Base-by-base conservation (phyloP, 768 basidiomycete species). In the Kwoniella dendrophila region DNA sequence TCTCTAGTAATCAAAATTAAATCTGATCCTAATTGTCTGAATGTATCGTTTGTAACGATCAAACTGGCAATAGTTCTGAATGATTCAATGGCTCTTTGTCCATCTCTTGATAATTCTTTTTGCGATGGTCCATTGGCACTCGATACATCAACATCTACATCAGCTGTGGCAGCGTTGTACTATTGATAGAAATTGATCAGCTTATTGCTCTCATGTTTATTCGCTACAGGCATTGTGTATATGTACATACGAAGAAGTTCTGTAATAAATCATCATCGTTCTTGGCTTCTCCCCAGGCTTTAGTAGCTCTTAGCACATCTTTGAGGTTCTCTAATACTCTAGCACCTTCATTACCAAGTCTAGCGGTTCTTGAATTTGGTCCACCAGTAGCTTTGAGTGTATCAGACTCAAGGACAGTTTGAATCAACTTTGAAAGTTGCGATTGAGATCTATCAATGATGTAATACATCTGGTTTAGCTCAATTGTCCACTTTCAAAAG, bases 261-360 rank as follows among this genome's bases (percentile, higher is more conserved):
- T 79, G 79, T 38, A 77, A 57, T 48, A 79, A 38, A 62, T 78
- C 75, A 60, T 78, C 70, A 51, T 65, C 69, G 66, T 81, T 81
- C 76, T 81, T 81, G 49, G 71, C 77, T 33, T 80, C 67, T 34
- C 77, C 78, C 70, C 80, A 76, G 0, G 69, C 53, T 36, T 75
- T 73, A 58, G 75, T 36, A 14, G 75, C 68, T 48, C 65, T 59
- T 22, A 81, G 45, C 18, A 80, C 80, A 16, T 51, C 62, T 34
- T 79, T 70, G 62, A 68, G 45, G 22, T 76, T 66, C n/a, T 75
- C 64, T 33, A 81, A 63, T 29, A 81, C 73, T 33, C 75, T 56
- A 40, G 74, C 68, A 3, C 81, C 81, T 26, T 78, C 71, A 2
- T 61, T 48, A 14, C 74, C 74, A 6, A 80, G 65, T 34, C 78